phyloP scores from a whole-genome alignment of 352 stramenopile species.

The Thraustochytrium sp. region DNA sequence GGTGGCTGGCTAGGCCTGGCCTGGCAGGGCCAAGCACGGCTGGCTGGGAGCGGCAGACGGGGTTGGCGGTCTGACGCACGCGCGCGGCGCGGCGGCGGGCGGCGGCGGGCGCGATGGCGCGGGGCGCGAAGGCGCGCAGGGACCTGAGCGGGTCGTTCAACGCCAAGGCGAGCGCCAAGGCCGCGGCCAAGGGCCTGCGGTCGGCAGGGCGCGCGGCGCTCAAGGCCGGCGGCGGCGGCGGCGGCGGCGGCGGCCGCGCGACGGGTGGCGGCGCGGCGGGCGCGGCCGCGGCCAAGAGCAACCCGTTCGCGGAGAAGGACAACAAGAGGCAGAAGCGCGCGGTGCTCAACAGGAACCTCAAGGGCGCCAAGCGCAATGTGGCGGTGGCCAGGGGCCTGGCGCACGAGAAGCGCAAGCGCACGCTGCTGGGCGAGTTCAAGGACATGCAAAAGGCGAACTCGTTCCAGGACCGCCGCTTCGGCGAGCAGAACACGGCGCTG shows the following conservation, averaged over 20 bases:
- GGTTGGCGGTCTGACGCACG: no score
- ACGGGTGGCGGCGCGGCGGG: neutral
- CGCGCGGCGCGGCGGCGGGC: no score
- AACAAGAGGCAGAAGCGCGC: conserved; percentile 23
- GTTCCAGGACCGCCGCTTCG: conserved; percentile 17
- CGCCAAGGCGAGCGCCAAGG: neutral
- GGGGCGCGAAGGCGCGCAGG: neutral
- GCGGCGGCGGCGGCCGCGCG: neutral
- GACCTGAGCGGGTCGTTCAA: conserved; percentile 20
- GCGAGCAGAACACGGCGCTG: neutral
- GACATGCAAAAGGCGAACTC: conserved; percentile 10
- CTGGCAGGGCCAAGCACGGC: no score
- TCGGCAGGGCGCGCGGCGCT: neutral
- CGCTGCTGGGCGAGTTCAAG: conserved; percentile 11
- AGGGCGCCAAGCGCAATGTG: conserved; percentile 38
- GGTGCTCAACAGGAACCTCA: conserved; percentile 34
- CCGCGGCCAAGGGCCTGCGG: no score
- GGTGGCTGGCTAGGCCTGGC: no score
- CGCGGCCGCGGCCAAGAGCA: neutral
- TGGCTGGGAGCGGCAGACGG: no score
- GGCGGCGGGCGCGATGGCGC: no score
- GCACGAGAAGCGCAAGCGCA: conserved; percentile 25
- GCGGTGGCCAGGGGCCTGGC: neutral
- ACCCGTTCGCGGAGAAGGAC: conserved; percentile 30
- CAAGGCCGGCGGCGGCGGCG: neutral